phyloP scores from a whole-genome alignment of 129 eudicot genomes.

The Tagetes patula region DNA sequence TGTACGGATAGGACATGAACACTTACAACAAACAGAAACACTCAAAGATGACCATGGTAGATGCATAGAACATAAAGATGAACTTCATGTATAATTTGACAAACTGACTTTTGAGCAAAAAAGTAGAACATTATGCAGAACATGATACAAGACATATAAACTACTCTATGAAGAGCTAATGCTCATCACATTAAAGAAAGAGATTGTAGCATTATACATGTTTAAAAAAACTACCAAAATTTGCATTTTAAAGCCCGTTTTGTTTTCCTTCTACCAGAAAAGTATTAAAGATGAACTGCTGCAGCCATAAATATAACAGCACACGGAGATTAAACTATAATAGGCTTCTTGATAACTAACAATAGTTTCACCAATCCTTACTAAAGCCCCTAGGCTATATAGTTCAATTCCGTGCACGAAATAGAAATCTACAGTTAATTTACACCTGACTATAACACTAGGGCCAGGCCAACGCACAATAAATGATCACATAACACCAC shows the following conservation, averaged over 20 bases:
- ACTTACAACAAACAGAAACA: background rate
- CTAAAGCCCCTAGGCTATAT: background rate
- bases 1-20: too few relatives aligned
- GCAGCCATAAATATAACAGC: background rate
- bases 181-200: too few relatives aligned
- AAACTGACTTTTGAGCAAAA: background rate
- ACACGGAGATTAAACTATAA: background rate
- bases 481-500: background rate
- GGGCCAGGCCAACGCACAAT: background rate
- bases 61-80: slow-evolving; percentile 1
- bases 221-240: background rate
- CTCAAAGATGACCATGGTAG: background rate
- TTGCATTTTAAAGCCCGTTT: background rate
- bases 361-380: slow-evolving; percentile 12
- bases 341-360: background rate
- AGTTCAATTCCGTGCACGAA: background rate
- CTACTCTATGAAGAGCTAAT: too few relatives aligned
- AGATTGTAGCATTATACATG: background rate
- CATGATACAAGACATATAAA: too few relatives aligned
- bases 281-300: background rate
- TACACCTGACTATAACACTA: too few relatives aligned
- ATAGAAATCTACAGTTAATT: too few relatives aligned
- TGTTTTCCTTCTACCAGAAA: background rate
- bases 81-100: slow-evolving; percentile 1
- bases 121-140: too few relatives aligned